Base-by-base conservation (phyloP, 140 eudicot species). In the Senecio squalidus region DNA sequence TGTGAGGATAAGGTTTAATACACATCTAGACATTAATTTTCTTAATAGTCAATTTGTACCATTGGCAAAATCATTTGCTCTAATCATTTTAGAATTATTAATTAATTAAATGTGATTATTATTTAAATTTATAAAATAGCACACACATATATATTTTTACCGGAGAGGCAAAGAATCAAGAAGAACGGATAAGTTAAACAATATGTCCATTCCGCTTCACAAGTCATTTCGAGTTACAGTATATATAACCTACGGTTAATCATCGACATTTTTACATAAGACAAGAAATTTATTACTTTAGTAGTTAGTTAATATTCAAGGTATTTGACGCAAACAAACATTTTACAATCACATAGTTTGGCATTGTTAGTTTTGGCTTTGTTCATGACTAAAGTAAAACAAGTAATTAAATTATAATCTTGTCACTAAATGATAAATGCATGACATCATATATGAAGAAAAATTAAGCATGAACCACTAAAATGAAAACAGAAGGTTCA, bases 381-480 rank as follows among this genome's bases (percentile, higher is more conserved):
- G 16, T 21, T 47, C 8, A 6, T 18, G 0, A 45, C 8, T 15
- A 15, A 9, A 15, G 25, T 2, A 5, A 2, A 11, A 5, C 0
- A 2, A 18, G 9, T 45, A 6, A 45, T 1, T 4, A 15, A 5
- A 17, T 24, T 1, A 44, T 2, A 47, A 6, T 10, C 5, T 52
- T 27, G 5, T 29, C 22, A 57, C 73, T 30, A 44, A 9, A 57
- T 44, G 66, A 30, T 33, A 67, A 45, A 56, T 44, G 5, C 20
- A 45, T 67, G 48, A 67, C 31, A 57, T 67, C 51, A 43, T 44
- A 43, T 6, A 26, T 52, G 43, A 11, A 30, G 21, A 6, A 28
- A 28, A n/a, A 54, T 11, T 1, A 4, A 31, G 26, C 20, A 18
- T 44, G 16, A 43, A 45, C 41, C 45, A 6, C 13, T 23, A 21